Evolutionary conservation across 768 basidiomycete species (phyloP).

Genomic region (Podaxis sp.): DNA sequence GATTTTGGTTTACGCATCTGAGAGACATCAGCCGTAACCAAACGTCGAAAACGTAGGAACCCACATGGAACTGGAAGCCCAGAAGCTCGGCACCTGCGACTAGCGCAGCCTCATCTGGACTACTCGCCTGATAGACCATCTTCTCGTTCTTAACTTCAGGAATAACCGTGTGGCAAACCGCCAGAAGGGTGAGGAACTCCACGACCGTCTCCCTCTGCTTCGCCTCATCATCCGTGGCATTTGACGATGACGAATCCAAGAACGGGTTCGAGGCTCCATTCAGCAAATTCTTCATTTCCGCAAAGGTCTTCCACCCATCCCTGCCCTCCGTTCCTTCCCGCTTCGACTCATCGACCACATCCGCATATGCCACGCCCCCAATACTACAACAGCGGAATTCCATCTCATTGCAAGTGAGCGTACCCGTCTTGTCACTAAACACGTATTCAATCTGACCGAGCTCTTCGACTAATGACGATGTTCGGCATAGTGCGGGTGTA

Average conservation of each 20-base stretch:
- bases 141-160: slow-evolving; percentile 90
- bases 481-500: slow-evolving; percentile 96
- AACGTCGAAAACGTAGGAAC: slow-evolving; percentile 28
- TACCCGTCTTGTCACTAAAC: slow-evolving; percentile 94
- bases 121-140: slow-evolving; percentile 92
- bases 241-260: slow-evolving; percentile 37
- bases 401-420: slow-evolving; percentile 97
- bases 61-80: slow-evolving; percentile 91
- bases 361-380: slow-evolving; percentile 86
- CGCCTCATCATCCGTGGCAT: slow-evolving; percentile 34
- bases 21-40: background rate
- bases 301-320: slow-evolving; percentile 78
- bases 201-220: slow-evolving; percentile 45
- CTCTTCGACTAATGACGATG: slow-evolving; percentile 96
- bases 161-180: slow-evolving; percentile 98
- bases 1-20: slow-evolving; percentile 96
- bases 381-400: slow-evolving; percentile 91
- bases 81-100: slow-evolving; percentile 91
- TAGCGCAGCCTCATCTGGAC: slow-evolving; percentile 96
- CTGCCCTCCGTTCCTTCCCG: slow-evolving; percentile 58
- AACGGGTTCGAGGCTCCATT: slow-evolving; percentile 61
- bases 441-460: slow-evolving; percentile 97
- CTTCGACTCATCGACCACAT: slow-evolving; percentile 85
- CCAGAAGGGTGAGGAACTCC: slow-evolving; percentile 80
- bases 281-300: slow-evolving; percentile 60